Base-by-base conservation (phyloP, 2,329 filamentous ascomycete genomes). In the Dothistroma septosporum region DNA sequence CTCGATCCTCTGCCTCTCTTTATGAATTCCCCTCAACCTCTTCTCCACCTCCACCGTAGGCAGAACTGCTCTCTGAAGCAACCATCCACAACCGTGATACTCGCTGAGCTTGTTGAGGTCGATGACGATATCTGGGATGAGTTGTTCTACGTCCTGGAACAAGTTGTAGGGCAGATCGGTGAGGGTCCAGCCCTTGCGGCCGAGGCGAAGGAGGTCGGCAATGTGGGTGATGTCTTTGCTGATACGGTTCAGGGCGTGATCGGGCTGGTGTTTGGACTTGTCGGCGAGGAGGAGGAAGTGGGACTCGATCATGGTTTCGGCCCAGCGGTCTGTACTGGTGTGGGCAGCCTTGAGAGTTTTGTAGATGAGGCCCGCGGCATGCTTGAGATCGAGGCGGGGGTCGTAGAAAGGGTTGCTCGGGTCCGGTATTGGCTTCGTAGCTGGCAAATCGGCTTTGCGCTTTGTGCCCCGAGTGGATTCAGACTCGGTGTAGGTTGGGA, bases 401-500 rank as follows among this genome's bases (percentile, higher is more conserved):
- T 53, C 28, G 50, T 33, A 53, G 28, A 31, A 53, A 12, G 50
- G 50, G 31, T 53, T 53, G 9, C 6, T 35, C 9, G 50, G 24
- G 19, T 16, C 11, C 16, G 50, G 28, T 16, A 5, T 24, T 2
- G n/a, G 28, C 11, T 28, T 53, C 12, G 11, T 8, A 12, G 7
- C 10, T 4, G 31, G n/a, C 9, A 1, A 12, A 0, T n/a, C 50
- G 24, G 31, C 24, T 35, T 32, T 35, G 5, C 24, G 50, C 50
- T 53, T 53, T 12, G 31, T 53, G 31, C 50, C 50, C 35, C 50
- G 50, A 53, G 24, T 53, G 28, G n/a, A 16, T n/a, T 53, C 24
- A 12, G 50, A 53, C 21, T 53, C 50, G n/a, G 24, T 31, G 31
- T 35, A 53, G 12, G 24, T 53, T 33, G 50, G 50, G 9, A 53